Conservation (phyloP, 352 stramenopile species). For the Globisporangium yorkense region DNA sequence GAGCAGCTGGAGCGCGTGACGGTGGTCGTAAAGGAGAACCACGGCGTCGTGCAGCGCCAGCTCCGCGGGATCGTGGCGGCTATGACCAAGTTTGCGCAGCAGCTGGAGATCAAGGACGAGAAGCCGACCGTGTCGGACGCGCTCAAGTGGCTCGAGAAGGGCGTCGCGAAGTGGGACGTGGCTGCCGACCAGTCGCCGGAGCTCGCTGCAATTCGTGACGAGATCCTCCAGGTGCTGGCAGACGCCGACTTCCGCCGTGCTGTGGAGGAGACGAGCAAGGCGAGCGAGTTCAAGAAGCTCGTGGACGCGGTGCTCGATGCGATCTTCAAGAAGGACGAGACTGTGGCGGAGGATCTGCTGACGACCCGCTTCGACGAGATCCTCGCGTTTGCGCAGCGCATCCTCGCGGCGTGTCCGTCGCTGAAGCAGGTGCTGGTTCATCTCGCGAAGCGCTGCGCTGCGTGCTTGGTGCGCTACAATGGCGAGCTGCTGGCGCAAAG, state of each 20-base stretch:
- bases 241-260: constrained; percentile 24
- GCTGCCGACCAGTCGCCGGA: constrained; percentile 27
- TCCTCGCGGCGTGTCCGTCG: constrained; percentile 31
- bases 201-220: constrained; percentile 32
- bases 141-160: constrained; percentile 31
- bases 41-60: constrained; percentile 28
- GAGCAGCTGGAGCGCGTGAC: constrained; percentile 6
- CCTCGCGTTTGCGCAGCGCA: constrained; percentile 31
- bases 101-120: constrained; percentile 22
- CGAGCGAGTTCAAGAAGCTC: constrained; percentile 34
- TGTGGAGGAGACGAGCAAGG: constrained; percentile 26
- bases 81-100: constrained; percentile 40
- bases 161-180: constrained; percentile 40
- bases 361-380: constrained; percentile 27
- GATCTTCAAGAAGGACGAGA: constrained; percentile 26
- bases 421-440: constrained; percentile 39
- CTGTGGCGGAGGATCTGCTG: constrained; percentile 26
- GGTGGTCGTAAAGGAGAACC: constrained; percentile 9
- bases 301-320: constrained; percentile 21
- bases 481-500: constrained; percentile 21
- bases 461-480: constrained; percentile 29
- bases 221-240: constrained; percentile 35
- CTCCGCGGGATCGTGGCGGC: constrained; percentile 42
- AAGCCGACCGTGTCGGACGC: constrained; percentile 30
- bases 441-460: constrained; percentile 35